Evolutionary conservation across 108 stramenopile species (phyloP), one percentile per base, ranked within the genome.

Genomic region (Conticribra weissflogii): DNA sequence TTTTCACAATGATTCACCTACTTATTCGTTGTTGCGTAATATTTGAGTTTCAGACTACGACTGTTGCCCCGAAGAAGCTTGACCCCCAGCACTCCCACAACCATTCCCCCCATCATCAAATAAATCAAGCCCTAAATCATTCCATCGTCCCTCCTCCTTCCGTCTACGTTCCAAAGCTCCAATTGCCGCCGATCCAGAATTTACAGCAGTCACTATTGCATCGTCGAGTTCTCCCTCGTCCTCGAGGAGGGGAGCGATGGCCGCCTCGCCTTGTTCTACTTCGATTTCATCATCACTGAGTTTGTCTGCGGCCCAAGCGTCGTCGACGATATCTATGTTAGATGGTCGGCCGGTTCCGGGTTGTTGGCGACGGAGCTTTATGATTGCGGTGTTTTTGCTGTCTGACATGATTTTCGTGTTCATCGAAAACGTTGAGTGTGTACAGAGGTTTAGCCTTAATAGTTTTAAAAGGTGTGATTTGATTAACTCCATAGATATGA

Each of bases 121-220:
- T 36, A 87, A 71, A 77, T 95, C 93, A 51, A 95, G 57, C 19
- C 88, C 90, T 71, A 95, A 74, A 85, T 95, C 93, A 69, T 81
- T 84, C 93, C 90, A 91, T 29, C 93, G 73, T 57, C 89, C 93
- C 53, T 88, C 89, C 79, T 84, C 72, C 71, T 80, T 71, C 56
- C 93, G 74, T 69, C 90, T 73, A 64, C 89, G 78, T 12, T 88
- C 85, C 16, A 82, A 74, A 1, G 87, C 86, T 17, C 78, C 69
- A 22, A 41, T 81, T 17, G 73, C 79, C 18, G 84, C 85, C 0
- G 88, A 81, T n/a, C 71, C 79, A 5, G 85, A 89, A 69, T 89
- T 87, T 17, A 88, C 93, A 23, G 90, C 74, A 7, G 88, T 83
- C 0, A 94, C 87, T 7, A 90, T 86, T 14, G 88, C 90, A 69